Base-by-base conservation (phyloP, 2,329 filamentous ascomycete genomes). In the Stagonosporopsis cucurbitacearum region DNA sequence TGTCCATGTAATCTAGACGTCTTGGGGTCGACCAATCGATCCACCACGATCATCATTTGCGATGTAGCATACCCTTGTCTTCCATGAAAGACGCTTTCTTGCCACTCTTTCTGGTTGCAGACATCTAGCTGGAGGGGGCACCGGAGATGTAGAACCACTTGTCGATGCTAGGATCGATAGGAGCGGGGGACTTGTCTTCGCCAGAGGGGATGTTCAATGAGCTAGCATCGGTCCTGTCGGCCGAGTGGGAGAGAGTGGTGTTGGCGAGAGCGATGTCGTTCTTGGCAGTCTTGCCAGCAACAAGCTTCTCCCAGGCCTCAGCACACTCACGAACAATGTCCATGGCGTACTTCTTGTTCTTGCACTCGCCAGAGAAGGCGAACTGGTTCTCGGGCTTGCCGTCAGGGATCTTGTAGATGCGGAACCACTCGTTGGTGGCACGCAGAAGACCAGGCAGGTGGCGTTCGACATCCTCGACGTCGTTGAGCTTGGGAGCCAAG, bases 81-180 rank as follows among this genome's bases (percentile, higher is more conserved):
- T 22, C 53, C 43, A 56, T 23, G 28, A 37, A 6, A 56, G 42
- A 28, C 43, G 22, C 22, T 32, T 32, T 22, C 37, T 8, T 47
- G 36, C 23, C 19, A n/a, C 39, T 13, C n/a, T 37, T 32, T 8
- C 25, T 43, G n/a, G 26, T 40, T 25, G 50, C 53, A 53, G 36
- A 62, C 33, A 5, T 60, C 68, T 80, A 81, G 62, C 72, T 75
- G 63, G 79, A 79, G 70, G 92, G 91, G 75, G 95, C 95, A 80
- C 95, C 95, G 78, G 92, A 96, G 81, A 99, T 99, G 88, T 98
- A 99, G 90, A 99, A 99, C 95, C 95, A 99, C 88, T 99, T 99
- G 87, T 99, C 95, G 76, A 98, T 96, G 80, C 89, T 96, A 77
- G 87, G 86, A 77, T 99, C 95, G 71, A 99, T 96, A 74, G 94